These are phyloP conservation scores for Globisporangium yorkense DNA, from an alignment of 352 stramenopile genomes.

Conservation along the genomic window DNA sequence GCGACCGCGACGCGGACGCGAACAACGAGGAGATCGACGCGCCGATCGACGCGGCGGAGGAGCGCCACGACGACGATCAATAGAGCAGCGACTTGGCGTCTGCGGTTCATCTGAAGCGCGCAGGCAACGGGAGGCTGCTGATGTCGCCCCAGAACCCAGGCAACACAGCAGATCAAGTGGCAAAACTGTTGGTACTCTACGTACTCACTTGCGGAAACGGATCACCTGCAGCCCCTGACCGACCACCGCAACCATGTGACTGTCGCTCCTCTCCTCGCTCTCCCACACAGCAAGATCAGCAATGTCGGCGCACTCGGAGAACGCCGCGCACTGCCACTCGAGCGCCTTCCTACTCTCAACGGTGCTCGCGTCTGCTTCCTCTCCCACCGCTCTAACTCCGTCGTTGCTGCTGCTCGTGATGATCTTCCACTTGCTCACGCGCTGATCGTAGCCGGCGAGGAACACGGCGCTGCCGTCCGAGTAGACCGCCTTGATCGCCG, in stretches of 20 bases:
- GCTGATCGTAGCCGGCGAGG: slow-evolving; percentile 79
- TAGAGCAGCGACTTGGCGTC: background rate
- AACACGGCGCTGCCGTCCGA: slow-evolving; percentile 42
- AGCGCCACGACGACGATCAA: slow-evolving; percentile 4
- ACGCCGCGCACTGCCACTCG: slow-evolving; percentile 48
- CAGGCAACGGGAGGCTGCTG: too few species aligned
- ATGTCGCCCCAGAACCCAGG: background rate
- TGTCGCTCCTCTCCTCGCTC: slow-evolving; percentile 4
- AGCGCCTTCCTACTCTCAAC: slow-evolving; percentile 10
- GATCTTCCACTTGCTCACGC: slow-evolving; percentile 66
- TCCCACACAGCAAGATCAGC: slow-evolving; percentile 43
- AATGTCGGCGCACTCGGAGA: slow-evolving; percentile 82
- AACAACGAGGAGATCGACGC: slow-evolving; percentile 15
- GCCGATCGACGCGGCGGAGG: slow-evolving; percentile 3
- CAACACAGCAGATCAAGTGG: background rate
- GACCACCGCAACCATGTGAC: slow-evolving; percentile 45
- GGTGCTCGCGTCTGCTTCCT: background rate
- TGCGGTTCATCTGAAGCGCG: too few species aligned
- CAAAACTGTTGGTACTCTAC: background rate
- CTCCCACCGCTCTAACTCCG: background rate
- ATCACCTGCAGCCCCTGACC: slow-evolving; percentile 75
- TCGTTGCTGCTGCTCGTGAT: background rate
- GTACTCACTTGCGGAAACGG: slow-evolving; percentile 22
- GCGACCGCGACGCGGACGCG: slow-evolving; percentile 36
- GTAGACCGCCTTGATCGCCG: slow-evolving; percentile 70